Base-by-base conservation (phyloP, 2,329 filamentous ascomycete genomes). In the Fonsecaea monophora region DNA sequence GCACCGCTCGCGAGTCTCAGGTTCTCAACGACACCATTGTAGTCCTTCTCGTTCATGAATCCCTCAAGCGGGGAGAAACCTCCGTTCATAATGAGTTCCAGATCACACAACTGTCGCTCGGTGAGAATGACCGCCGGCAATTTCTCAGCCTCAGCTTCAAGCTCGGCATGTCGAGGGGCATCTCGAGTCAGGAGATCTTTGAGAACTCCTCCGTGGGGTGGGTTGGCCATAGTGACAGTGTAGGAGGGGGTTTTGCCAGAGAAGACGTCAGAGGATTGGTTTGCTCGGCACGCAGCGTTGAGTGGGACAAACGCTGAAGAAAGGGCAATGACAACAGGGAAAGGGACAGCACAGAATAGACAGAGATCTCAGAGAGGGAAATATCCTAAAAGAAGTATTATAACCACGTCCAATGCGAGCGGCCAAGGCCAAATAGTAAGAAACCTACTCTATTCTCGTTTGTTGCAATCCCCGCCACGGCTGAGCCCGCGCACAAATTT, bases 141-240 rank as follows among this genome's bases (percentile, higher is more conserved):
- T 37, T 78, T 90, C 85, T 97, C 94, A 50, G 94, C 91, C 83
- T 99, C 95, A 55, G 86, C 87, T 64, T 84, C 83, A 70, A 99
- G 90, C 83, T 97, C 85, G 71, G 85, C 85, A 73, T 95, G 90
- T 77, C 91, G 89, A 73, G 92, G 91, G 71, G 89, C 87, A 87
- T 99, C 95, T 82, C 95, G 91, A 73, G 93, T 94, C 75, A 98
- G 87, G 78, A 99, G 88, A 86, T 99, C 95, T 90, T 98, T 98
- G 77, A 99, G 92, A 85, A 94, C 85, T 78, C 95, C 95, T 83
- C 94, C 94, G 78, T 95, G 91, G 73, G 92, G 91, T 75, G 79
- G 72, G 74, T 84, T 84, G 73, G 83, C 82, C 81, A 84, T 84
- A 21, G 54, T 35, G 13, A 53, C 13, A 10, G 21, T 2, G 35